Percentiles rank a stretch among this genome's conserved stretches.
These are phyloP conservation scores for Artemisia argyi DNA, from an alignment of 129 eudicot species.

Conservation along the genomic window DNA sequence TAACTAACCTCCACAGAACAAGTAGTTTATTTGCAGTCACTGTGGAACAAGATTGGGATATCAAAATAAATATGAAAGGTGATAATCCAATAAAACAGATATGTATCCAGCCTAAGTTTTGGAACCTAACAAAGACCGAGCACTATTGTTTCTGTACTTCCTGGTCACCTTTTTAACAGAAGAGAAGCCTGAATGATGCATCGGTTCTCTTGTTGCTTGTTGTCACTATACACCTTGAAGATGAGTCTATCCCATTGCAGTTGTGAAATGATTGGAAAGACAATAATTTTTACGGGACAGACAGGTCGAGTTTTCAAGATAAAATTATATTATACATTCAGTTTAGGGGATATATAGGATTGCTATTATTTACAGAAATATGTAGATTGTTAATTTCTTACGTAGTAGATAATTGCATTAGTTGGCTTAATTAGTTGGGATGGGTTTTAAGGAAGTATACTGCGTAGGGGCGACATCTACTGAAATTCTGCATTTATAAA, in stretches of 20 bases:
- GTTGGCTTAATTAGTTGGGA: neutral
- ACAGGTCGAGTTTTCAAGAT: conserved; percentile 4
- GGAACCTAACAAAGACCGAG: neutral
- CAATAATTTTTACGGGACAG: neutral
- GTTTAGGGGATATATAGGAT: neutral
- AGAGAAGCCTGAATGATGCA: conserved; percentile 1
- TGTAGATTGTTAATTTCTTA: neutral
- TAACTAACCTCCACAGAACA: neutral
- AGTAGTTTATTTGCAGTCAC: conserved; percentile 12
- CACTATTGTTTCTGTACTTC: neutral
- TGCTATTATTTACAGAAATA: neutral
- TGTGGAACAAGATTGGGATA: conserved; percentile 4
- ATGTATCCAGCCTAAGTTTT: neutral
- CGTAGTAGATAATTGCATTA: neutral
- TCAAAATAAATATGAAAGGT: neutral
- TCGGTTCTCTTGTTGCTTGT: neutral
- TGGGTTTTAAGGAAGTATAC: neutral
- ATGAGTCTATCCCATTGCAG: neutral
- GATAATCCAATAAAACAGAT: neutral
- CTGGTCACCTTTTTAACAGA: neutral
- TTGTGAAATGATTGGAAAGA: neutral
- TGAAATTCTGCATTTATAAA: neutral
- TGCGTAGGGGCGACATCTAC: neutral
- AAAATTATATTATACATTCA: neutral
- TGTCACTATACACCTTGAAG: neutral